Evolutionary conservation across 352 stramenopile species (phyloP), one percentile per base, ranked within the genome.

Genomic region (Pythium apleroticum): DNA sequence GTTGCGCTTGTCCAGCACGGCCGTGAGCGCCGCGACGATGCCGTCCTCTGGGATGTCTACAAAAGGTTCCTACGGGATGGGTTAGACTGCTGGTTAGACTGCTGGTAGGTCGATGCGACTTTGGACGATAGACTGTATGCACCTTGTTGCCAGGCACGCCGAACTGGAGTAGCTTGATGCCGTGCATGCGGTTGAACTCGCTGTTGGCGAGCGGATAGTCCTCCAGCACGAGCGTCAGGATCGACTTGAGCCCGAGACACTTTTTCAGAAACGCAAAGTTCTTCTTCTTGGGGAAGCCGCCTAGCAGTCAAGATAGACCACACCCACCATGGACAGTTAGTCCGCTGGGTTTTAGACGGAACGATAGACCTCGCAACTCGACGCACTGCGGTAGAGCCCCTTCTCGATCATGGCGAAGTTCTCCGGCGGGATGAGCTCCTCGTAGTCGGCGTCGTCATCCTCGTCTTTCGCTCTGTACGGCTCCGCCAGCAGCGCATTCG

Each of bases 331-430:
- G 5, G 35, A 1, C 19, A 17, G n/a, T 41, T 41, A 41, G 35
- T 41, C 35, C 15, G 11, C 35, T 17, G 35, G 35, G 1, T 41
- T 41, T 41, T 41, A 41, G 35, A 41, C 35, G 4, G 11, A 19
- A 5, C 20, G 49, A 48, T 28, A 60, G 19, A 55, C 25, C 11
- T 20, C 39, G 5, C 8, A 24, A 4, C 20, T n/a, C n/a, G n/a
- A 75, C 78, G 46, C 66, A 87, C 84, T 93, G 66, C 88, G 72
- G 60, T 96, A 96, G 33, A 96, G 79, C 10, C 88, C 88, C 48
- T 86, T 86, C 74, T 93, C 82, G 63, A 96, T 90, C 79, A 94
- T 93, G 9, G 86, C 84, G 65, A 96, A 96, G 65, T 96, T 96
- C 59, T 95, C 84, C 8, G 88, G 88, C 53, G 87, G 83, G 61